Evolutionary conservation across 352 stramenopile species (phyloP).

Genomic region (Stramenopiles sp.): DNA sequence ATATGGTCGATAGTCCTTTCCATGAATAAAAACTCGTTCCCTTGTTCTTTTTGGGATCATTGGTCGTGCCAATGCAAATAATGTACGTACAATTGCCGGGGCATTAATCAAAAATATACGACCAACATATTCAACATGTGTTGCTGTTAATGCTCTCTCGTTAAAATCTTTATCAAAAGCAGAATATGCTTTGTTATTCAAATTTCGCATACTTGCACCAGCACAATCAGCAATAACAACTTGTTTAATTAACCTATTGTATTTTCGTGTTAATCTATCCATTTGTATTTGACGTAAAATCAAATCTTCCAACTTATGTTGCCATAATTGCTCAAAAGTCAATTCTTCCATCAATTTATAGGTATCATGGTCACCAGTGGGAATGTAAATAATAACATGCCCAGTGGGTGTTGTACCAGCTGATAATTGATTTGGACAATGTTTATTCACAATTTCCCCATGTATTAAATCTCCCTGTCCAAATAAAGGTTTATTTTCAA

Average conservation of each 20-base stretch:
- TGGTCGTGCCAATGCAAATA: not conserved
- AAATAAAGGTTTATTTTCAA: not conserved
- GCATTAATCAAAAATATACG: conserved; percentile 10
- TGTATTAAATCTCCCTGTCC: not conserved
- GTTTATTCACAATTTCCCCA: not conserved
- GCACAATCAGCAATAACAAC: conserved; percentile 1
- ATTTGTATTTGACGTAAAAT: conserved; percentile 5
- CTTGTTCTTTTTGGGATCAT: conserved; percentile 1
- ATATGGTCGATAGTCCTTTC: not conserved
- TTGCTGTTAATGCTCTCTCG: not conserved
- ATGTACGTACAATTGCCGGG: not conserved
- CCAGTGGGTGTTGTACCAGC: not conserved
- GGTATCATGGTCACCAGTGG: not conserved
- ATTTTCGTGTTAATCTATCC: not conserved
- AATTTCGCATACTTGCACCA: not conserved
- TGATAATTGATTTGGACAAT: not conserved
- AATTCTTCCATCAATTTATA: conserved; percentile 2
- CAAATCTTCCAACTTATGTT: not conserved
- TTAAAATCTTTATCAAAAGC: conserved; percentile 9
- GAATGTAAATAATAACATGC: conserved; percentile 4
- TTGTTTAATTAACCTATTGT: not conserved
- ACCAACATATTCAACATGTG: not conserved
- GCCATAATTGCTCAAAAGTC: conserved; percentile 1
- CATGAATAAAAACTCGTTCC: not conserved
- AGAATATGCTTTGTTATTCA: conserved; percentile 5